Base-by-base conservation (phyloP, 495 filamentous ascomycete species). In the Tuber aestivum region DNA sequence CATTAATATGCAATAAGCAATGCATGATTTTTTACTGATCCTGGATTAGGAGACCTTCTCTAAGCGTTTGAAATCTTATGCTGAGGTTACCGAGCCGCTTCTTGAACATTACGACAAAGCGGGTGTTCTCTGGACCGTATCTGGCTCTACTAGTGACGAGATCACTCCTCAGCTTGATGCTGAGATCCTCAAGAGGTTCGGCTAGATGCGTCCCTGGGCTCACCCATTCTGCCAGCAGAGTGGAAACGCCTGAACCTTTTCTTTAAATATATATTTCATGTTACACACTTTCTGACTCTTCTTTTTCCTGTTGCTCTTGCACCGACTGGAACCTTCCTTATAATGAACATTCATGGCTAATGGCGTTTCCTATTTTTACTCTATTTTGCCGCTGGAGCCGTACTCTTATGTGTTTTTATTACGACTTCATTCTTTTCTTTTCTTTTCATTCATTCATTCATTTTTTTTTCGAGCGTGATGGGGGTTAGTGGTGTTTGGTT, bases 141-240 rank as follows among this genome's bases (percentile, higher is more conserved):
- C 92, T 77, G 95, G 95, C 14, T 89, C 95, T 81, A 93, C 90
- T 78, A 96, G 92, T 78, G 92, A 99, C 84, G 95, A 98, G 87
- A 99, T 99, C 72, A 94, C 88, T 27, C 95, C 95, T 12, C 89
- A 92, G 85, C 84, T 99, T 20, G 90, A 92, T 80, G 86, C 86
- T 14, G 95, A 97, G 84, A 90, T 99, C 82, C 90, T 91, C 84
- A 87, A 85, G 74, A 86, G 91, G 74, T 99, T 99, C 86, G 87
- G 74, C 41, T 83, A 78, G 65, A 71, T 42, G 27, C 45, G 61
- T 35, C 18, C 42, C 21, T 37, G 41, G 41, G 10, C 20, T 41
- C 32, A 48, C 75, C 23, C n/a, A 20, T 23, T 41, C 50, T 41
- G 2, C 23, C 40, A 45, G 70, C 9, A 72, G 70, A 65, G 14